Conservation (phyloP, 345 rosid species). For the Viola odorata region DNA sequence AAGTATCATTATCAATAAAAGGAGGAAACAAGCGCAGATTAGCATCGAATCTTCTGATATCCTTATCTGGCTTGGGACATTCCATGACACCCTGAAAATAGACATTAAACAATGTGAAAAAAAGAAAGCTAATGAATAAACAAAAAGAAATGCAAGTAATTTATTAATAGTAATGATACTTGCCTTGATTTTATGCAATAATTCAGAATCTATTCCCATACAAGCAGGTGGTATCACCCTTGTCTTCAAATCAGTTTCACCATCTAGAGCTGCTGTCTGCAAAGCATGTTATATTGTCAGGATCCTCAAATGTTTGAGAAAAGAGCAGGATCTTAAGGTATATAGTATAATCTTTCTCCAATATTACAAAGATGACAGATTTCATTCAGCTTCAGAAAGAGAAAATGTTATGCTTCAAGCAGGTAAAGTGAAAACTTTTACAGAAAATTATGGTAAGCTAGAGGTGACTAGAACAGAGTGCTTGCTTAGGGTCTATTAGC, state of each 20-base stretch:
- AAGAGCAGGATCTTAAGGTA: not conserved
- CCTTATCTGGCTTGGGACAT: constrained; percentile 93
- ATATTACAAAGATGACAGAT: not conserved
- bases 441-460: not conserved
- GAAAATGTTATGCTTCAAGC: not conserved
- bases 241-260: constrained; percentile 96
- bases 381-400: not conserved
- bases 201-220: constrained; percentile 78
- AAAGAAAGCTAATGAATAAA: not conserved
- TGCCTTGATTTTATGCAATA: constrained; percentile 93
- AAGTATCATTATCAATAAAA: constrained; percentile 87
- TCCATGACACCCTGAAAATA: constrained; percentile 84
- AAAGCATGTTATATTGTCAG: constrained; percentile 26
- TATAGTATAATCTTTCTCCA: constrained; percentile 4
- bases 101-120: constrained; percentile 4
- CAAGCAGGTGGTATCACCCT: constrained; percentile 87
- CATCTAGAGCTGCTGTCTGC: constrained; percentile 95
- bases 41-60: constrained; percentile 96
- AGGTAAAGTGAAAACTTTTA: not conserved
- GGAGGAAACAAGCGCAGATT: constrained; percentile 95
- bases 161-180: constrained; percentile 10
- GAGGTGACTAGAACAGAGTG: not conserved
- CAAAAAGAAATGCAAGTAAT: not conserved
- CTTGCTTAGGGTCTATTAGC: too few relatives aligned
- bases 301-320: constrained; percentile 5